Evolutionary conservation across 2,329 filamentous ascomycete species (phyloP).

Genomic region (Claviceps sp.): DNA sequence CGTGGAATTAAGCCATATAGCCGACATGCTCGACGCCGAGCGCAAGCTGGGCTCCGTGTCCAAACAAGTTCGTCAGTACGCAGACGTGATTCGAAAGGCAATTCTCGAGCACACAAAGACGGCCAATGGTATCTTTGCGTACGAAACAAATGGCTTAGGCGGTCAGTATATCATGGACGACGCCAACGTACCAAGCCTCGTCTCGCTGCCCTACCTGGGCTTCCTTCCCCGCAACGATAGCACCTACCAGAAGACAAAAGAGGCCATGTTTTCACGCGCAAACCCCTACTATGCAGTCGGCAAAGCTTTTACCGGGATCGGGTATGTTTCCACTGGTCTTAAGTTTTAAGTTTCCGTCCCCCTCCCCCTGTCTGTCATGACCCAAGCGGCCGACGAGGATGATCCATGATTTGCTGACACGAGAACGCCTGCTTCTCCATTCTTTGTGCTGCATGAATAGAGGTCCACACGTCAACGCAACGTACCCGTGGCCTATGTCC

Average conservation of each 20-base stretch:
- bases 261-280: constrained; percentile 59
- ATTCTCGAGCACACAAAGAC: constrained; percentile 35
- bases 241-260: constrained; percentile 66
- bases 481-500: constrained; percentile 43
- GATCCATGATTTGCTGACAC: no score
- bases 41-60: constrained; percentile 55
- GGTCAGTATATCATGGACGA: constrained; percentile 56
- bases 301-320: constrained; percentile 13
- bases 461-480: constrained; percentile 50
- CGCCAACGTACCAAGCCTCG: constrained; percentile 54
- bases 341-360: background rate
- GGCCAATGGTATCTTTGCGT: constrained; percentile 55
- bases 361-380: background rate
- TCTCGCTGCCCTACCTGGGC: constrained; percentile 51
- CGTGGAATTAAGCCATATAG: constrained; percentile 41
- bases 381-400: no score
- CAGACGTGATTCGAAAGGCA: constrained; percentile 56
- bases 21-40: constrained; percentile 50
- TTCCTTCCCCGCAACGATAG: constrained; percentile 44
- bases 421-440: no score
- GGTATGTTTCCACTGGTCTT: constrained; percentile 9
- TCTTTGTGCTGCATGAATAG: constrained; percentile 18
- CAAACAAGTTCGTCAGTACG: constrained; percentile 23
- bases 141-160: constrained; percentile 65
- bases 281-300: constrained; percentile 58